A percentile compares a stretch with the other conserved stretches of the same genome.
Conservation (phyloP, 169 alveolate species). For the Amoebophrya sp. region DNA sequence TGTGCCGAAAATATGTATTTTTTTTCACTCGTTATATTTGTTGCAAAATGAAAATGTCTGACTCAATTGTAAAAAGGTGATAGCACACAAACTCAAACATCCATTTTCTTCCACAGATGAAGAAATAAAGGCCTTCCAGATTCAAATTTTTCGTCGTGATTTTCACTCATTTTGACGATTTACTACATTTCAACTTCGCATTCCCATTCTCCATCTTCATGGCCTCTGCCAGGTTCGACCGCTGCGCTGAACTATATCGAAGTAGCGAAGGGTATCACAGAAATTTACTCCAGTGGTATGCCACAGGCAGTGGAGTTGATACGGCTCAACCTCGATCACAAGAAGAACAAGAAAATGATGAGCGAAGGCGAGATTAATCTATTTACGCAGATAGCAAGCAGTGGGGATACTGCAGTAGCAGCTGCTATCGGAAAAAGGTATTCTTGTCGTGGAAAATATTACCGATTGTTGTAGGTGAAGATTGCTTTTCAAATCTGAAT, state of each 20-base stretch:
- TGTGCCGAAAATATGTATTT: conserved; percentile 41
- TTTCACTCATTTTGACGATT: too few relatives aligned
- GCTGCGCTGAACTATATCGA: conserved; percentile 54
- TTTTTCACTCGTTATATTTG: too few relatives aligned
- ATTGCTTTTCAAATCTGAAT: too few relatives aligned
- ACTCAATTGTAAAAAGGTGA: too few relatives aligned
- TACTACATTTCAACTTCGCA: too few relatives aligned
- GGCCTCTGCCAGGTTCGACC: conserved; percentile 43
- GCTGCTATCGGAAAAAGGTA: conserved; percentile 46
- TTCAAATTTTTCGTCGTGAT: too few relatives aligned
- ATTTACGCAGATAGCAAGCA: conserved; percentile 46
- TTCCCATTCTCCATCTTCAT: too few relatives aligned
- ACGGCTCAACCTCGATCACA: conserved; percentile 47
- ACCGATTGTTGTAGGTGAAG: too few relatives aligned
- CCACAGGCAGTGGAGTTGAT: conserved; percentile 58
- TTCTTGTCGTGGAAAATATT: neutral
- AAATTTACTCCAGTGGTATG: conserved; percentile 52
- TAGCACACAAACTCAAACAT: too few relatives aligned
- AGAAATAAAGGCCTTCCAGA: too few relatives aligned
- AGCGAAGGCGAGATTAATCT: conserved; percentile 44
- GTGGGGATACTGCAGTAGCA: conserved; percentile 48
- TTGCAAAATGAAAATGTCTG: too few relatives aligned
- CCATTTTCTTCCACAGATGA: too few relatives aligned
- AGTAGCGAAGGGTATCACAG: conserved; percentile 45
- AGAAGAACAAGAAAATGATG: conserved; percentile 37